phyloP scores from a whole-genome alignment of 345 rosid genomes.

The Odontarrhena argentea region DNA sequence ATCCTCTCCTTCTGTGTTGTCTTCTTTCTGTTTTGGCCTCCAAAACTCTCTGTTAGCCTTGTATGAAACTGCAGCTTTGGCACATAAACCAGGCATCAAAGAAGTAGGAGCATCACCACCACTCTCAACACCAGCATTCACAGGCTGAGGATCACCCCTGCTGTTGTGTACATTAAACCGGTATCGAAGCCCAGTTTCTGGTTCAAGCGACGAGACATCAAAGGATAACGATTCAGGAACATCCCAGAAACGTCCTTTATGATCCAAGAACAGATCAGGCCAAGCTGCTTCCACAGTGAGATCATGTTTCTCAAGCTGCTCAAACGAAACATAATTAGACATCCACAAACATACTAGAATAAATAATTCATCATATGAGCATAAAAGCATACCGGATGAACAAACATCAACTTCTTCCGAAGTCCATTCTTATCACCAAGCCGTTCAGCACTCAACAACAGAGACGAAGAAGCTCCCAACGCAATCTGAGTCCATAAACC shows the following conservation, averaged over 20 bases:
- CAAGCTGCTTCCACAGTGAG: constrained; percentile 80
- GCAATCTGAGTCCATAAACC: constrained; percentile 67
- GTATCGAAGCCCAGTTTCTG: constrained; percentile 65
- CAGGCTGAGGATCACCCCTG: constrained; percentile 59
- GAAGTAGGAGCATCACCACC: constrained; percentile 55
- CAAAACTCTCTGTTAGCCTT: constrained; percentile 65
- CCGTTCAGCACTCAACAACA: constrained; percentile 56
- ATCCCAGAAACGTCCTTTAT: constrained; percentile 79
- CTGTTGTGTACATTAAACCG: constrained; percentile 71
- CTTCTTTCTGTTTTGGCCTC: constrained; percentile 54
- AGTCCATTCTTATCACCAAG: constrained; percentile 57
- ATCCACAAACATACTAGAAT: neutral
- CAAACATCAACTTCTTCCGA: constrained; percentile 66
- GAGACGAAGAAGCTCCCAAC: constrained; percentile 49
- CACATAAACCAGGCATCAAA: constrained; percentile 76
- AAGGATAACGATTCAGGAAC: constrained; percentile 81
- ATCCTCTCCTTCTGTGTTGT: constrained; percentile 52
- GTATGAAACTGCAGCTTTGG: constrained; percentile 79
- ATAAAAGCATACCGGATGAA: constrained; percentile 57
- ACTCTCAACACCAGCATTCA: constrained; percentile 38
- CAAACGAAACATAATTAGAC: constrained; percentile 16
- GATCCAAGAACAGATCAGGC: constrained; percentile 79
- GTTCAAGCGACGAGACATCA: constrained; percentile 59
- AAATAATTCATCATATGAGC: neutral
- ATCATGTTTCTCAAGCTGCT: constrained; percentile 76